phyloP scores from a whole-genome alignment of 2,329 filamentous ascomycete species.

The Fusarium caatingaense region DNA sequence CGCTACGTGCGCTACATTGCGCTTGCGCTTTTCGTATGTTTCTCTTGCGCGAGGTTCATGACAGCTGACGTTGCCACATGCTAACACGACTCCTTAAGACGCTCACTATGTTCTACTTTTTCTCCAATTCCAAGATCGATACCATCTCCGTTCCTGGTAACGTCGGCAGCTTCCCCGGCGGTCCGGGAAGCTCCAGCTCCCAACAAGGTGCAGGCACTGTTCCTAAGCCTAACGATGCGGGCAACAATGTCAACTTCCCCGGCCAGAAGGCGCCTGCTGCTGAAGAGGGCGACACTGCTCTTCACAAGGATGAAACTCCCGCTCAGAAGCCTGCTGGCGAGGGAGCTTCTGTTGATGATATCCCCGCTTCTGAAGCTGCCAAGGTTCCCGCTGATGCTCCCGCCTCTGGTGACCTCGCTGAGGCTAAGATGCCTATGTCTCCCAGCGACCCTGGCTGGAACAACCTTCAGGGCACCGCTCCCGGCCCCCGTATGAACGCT shows the following conservation, averaged over 20 bases:
- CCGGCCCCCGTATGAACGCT: constrained; percentile 88
- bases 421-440: constrained; percentile 58
- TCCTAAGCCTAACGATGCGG: constrained; percentile 33
- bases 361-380: constrained; percentile 14
- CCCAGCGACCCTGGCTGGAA: constrained; percentile 66
- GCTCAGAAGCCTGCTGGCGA: constrained; percentile 38
- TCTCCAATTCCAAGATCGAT: constrained; percentile 70
- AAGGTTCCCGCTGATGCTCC: constrained; percentile 42
- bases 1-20: constrained; percentile 83
- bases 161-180: constrained; percentile 40
- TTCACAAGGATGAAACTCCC: constrained; percentile 35
- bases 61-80: constrained; percentile 18
- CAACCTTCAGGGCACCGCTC: constrained; percentile 63
- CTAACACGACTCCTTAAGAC: constrained; percentile 33
- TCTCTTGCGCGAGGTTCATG: neutral
- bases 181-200: constrained; percentile 37
- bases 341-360: constrained; percentile 14
- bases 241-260: constrained; percentile 43
- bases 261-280: constrained; percentile 32
- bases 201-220: constrained; percentile 39
- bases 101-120: constrained; percentile 77
- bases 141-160: constrained; percentile 48
- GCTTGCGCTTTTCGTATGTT: constrained; percentile 83
- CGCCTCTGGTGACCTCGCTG: constrained; percentile 48
- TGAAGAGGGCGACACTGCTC: constrained; percentile 29